A percentile compares a stretch with the other conserved stretches of the same genome.
Conservation (phyloP, 192 early-diverging fungal genomes). For the Phycomyces nitens region DNA sequence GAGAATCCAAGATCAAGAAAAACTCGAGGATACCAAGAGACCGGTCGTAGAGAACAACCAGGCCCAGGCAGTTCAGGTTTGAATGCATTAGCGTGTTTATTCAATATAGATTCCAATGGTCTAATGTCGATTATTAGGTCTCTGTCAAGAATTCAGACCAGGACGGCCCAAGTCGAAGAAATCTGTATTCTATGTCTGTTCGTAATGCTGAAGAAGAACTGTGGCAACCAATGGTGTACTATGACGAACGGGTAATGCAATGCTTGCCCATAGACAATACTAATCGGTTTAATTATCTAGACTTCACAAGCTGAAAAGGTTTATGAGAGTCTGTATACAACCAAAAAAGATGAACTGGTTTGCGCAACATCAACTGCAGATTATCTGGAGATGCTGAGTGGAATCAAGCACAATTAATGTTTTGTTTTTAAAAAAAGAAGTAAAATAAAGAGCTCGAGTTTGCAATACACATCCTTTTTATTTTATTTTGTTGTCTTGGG, state of each 20-base stretch:
- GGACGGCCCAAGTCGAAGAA: slow-evolving; percentile 57
- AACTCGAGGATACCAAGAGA: slow-evolving; percentile 51
- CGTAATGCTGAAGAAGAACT: slow-evolving; percentile 66
- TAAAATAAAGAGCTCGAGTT: too few species aligned
- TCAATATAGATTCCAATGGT: background rate
- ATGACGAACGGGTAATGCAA: slow-evolving; percentile 53
- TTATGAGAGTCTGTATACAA: slow-evolving; percentile 35
- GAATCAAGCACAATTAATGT: background rate
- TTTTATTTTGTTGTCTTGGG: too few species aligned
- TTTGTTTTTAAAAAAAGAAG: background rate
- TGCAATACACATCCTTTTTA: too few species aligned
- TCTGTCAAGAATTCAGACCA: slow-evolving; percentile 59
- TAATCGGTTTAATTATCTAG: slow-evolving; percentile 6
- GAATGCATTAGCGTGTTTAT: background rate
- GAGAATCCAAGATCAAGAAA: slow-evolving; percentile 61
- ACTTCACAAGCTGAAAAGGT: slow-evolving; percentile 28
- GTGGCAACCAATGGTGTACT: slow-evolving; percentile 67
- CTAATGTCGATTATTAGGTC: too few species aligned
- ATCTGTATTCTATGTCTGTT: slow-evolving; percentile 57
- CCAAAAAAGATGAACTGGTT: slow-evolving; percentile 28
- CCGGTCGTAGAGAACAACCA: slow-evolving; percentile 30
- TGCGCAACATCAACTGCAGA: slow-evolving; percentile 33
- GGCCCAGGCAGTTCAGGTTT: slow-evolving; percentile 48
- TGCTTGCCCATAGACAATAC: background rate
- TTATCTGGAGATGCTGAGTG: slow-evolving; percentile 29